These are phyloP conservation scores for Citrullus mucosospermus DNA, from an alignment of 306 rosid genomes.

Conservation along the genomic window DNA sequence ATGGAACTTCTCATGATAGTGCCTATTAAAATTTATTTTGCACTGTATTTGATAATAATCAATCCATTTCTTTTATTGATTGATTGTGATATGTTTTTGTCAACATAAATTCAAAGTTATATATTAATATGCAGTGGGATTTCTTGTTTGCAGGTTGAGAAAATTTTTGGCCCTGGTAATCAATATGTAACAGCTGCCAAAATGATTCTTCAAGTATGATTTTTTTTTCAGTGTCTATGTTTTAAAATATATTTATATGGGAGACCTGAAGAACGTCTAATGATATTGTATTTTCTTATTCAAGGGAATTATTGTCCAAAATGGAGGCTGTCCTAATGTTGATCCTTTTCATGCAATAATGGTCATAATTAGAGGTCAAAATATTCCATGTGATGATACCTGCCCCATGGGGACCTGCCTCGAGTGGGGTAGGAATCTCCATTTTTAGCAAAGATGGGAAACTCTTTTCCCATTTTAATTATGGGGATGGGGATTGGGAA, in stretches of 20 bases:
- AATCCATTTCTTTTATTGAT: not conserved
- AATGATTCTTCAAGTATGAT: slow-evolving; percentile 87
- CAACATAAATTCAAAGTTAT: not conserved
- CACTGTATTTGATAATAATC: not conserved
- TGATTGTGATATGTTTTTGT: not conserved
- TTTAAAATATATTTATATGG: not conserved
- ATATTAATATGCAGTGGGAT: not conserved
- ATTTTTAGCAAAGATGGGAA: not conserved
- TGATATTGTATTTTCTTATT: not conserved
- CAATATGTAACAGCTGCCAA: slow-evolving; percentile 98
- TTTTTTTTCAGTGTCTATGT: not conserved
- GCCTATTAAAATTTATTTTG: not conserved
- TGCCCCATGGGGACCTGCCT: not conserved
- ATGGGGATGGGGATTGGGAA: not conserved
- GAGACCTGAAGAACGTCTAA: not conserved
- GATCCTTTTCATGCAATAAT: not conserved
- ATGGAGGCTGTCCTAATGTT: not conserved
- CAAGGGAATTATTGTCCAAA: not conserved
- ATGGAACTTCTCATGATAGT: not conserved
- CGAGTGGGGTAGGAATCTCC: not conserved
- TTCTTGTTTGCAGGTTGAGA: slow-evolving; percentile 57
- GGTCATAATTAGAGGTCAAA: not conserved
- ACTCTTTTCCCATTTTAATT: not conserved
- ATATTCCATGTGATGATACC: not conserved
- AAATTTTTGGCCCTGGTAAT: slow-evolving; percentile 92